Conservation (phyloP, 805 yeast genomes). For the Yamadazyma endophytica region DNA sequence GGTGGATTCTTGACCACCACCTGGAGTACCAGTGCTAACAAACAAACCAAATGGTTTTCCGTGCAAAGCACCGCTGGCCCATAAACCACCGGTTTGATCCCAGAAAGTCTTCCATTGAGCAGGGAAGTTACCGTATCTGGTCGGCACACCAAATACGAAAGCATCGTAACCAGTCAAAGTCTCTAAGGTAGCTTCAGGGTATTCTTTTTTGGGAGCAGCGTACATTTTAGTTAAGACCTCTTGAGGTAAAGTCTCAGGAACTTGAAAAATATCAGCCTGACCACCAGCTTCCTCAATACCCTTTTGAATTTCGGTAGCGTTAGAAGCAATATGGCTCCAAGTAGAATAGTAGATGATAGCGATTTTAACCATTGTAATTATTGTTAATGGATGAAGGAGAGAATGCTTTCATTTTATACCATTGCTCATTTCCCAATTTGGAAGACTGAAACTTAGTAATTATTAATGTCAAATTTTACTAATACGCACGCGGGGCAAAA, state of each 20-base stretch:
- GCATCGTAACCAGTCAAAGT: conserved; percentile 69
- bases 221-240: conserved; percentile 54
- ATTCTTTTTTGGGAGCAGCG: conserved; percentile 49
- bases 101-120: conserved; percentile 75
- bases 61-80: conserved; percentile 69
- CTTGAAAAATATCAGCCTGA: conserved; percentile 66
- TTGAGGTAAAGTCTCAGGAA: conserved; percentile 67
- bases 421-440: too few relatives aligned
- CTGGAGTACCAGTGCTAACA: conserved; percentile 67
- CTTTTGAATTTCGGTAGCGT: conserved; percentile 64
- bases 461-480: too few relatives aligned
- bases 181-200: conserved; percentile 60
- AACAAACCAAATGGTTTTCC: conserved; percentile 77
- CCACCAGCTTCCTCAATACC: conserved; percentile 72
- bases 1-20: conserved; percentile 83
- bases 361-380: conserved; percentile 16
- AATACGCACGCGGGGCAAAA: too few relatives aligned
- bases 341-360: conserved; percentile 59
- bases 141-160: conserved; percentile 79
- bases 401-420: too few relatives aligned
- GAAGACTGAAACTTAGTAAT: too few relatives aligned
- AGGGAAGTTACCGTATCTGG: conserved; percentile 79
- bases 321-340: conserved; percentile 67
- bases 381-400: too few relatives aligned
- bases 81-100: conserved; percentile 74